Evolutionary conservation across 169 alveolate genomes (phyloP), one percentile per base, ranked within the genome.

Genomic region (Ichthyophthirius multifiliis): DNA sequence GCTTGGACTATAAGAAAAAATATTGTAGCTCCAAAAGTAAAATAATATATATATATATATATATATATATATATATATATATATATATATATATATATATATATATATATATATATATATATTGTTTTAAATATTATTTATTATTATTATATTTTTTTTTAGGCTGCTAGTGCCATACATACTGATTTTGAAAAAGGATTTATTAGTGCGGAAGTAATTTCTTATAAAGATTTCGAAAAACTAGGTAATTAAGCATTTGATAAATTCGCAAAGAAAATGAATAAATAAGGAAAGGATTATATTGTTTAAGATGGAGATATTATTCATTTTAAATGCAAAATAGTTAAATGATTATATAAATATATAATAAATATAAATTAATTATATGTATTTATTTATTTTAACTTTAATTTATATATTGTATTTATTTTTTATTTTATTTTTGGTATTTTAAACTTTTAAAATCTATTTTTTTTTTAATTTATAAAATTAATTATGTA

Each of bases 231-330:
- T 34, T 85, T 80, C 20, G 75, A 76, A 32, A 63, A 39, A 18
- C 45, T 43, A 23, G 84, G 87, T 12, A 32, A 74, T n/a, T 48
- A 85, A 34, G 65, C 73, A 7, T 45, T 65, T 16, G 85, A 75
- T 43, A 65, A 64, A n/a, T 75, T 74, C 32, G 74, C 80, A 44
- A 84, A 75, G 10, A 65, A 71, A 64, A 64, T 81, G 34, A 67
- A 83, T 64, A 85, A 71, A 44, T 87, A 85, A 71, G 88, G 91
- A 31, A 85, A 81, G 41, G 83, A 85, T 48, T 85, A 85, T 76
- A 74, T 85, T 16, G 88, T 85, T 34, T 45, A 76, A 44, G 90
- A 85, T 67, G 91, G 91, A 0, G 91, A 85, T 80, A 85, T 85
- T 41, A 71, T 85, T 47, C 82, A 80, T 62, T 85, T 85, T 64